Evolutionary conservation across 2,329 filamentous ascomycete genomes (phyloP), one percentile per base, ranked within the genome.

Genomic region (Neoarthrinium moseri): DNA sequence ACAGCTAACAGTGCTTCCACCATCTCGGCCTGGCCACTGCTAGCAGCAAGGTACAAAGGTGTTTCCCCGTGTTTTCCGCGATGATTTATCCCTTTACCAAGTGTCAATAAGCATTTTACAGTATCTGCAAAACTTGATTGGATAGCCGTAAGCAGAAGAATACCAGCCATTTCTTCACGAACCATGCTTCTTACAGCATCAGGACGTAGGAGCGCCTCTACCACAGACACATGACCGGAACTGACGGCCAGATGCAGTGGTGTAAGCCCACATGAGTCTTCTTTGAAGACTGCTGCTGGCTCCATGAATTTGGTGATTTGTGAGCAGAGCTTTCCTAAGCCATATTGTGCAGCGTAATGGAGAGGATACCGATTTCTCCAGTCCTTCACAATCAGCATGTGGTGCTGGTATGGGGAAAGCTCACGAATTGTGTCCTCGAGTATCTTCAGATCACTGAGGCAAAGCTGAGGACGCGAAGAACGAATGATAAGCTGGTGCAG

Each of bases 391-490:
- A 46, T 29, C 17, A 49, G 23, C 18, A 49, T 46, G 18, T 49
- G 47, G 35, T 46, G 47, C 34, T 49, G 47, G 20, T 44, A 49
- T 13, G 47, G 47, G 4, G 47, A 49, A 6, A 49, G 26, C 12
- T 49, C 43, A 12, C 43, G 34, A 22, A 49, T 35, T 4, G 40
- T 40, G 8, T 46, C 37, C 13, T 23, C 43, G 20, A 46, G 38
- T 5, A 27, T 6, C 3, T 34, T 39, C 10, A 35, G 11, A 10
- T 13, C 17, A 24, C 12, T 12, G 8, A 21, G 22, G 6, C 18
- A 22, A 12, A 27, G 6, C 8, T 18, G 33, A 11, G 15, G 13
- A 17, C 43, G 47, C 11, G 23, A 39, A 22, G 24, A 23, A 21
- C 46, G 38, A 6, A 32, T 29, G 7, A 49, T 46, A 13, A 46